These are phyloP conservation scores for Kalanchoe fedtschenkoi DNA, from an alignment of 164 flowering plant genomes.

Conservation along the genomic window DNA sequence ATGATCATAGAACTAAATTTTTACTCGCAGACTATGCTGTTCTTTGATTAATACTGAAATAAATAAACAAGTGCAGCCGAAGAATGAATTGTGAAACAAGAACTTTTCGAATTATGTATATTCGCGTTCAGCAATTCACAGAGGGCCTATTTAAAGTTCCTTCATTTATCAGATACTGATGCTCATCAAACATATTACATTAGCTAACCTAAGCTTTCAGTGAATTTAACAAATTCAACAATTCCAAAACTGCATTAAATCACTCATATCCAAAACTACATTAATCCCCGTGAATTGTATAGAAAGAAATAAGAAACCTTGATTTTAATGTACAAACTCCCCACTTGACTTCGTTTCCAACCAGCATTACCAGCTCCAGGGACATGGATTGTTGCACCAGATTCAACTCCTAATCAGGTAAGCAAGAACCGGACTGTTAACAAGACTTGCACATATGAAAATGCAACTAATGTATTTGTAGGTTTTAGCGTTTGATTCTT, in stretches of 20 bases:
- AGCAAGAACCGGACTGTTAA: neutral
- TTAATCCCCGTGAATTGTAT: neutral
- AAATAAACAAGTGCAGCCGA: too few species aligned
- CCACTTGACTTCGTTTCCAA: conserved; percentile 43
- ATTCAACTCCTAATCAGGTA: conserved; percentile 54
- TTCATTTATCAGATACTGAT: neutral
- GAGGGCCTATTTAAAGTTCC: too few species aligned
- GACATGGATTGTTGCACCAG: conserved; percentile 76
- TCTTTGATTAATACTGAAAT: too few species aligned
- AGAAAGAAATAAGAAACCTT: conserved; percentile 33
- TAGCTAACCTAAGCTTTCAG: too few species aligned
- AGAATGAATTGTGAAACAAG: too few species aligned
- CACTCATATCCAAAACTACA: neutral
- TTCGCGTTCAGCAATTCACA: too few species aligned
- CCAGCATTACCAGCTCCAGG: conserved; percentile 76
- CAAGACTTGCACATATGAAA: neutral
- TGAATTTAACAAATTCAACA: neutral
- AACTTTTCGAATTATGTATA: too few species aligned
- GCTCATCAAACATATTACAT: too few species aligned
- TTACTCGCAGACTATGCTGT: too few species aligned
- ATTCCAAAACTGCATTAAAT: neutral
- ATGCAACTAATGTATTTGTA: neutral
- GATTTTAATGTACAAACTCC: conserved; percentile 48
- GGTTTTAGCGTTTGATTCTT: neutral
- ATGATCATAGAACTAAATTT: neutral